phyloP scores from a whole-genome alignment of 2,329 filamentous ascomycete genomes.

The Fusarium agapanthi region DNA sequence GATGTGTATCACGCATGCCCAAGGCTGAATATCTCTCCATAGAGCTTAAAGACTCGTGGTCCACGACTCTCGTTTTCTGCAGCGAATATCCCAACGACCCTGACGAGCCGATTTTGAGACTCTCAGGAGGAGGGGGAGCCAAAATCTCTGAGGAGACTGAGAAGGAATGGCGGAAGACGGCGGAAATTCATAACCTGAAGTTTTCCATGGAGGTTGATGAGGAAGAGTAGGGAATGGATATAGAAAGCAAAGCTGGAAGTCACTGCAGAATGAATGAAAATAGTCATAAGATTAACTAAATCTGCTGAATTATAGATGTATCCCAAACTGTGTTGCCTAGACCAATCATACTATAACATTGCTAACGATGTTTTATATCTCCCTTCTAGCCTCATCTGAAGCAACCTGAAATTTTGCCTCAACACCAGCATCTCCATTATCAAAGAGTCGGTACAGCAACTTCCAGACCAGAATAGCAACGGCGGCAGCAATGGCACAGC shows the following conservation, averaged over 20 bases:
- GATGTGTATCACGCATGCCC: neutral
- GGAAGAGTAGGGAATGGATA: neutral
- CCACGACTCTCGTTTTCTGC: neutral
- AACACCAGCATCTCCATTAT: constrained; percentile 40
- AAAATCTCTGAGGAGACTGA: neutral
- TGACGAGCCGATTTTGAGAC: neutral
- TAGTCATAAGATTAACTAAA: rapidly evolving
- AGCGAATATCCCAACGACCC: neutral
- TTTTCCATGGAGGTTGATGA: neutral
- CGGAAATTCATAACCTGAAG: neutral
- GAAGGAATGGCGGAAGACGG: neutral
- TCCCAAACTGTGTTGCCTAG: rapidly evolving
- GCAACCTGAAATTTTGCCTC: constrained; percentile 16
- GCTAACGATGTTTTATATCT: neutral
- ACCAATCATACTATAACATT: neutral
- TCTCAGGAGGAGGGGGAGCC: neutral
- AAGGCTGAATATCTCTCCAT: neutral
- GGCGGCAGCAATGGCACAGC: constrained; percentile 38
- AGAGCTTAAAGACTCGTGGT: neutral
- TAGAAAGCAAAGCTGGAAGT: neutral
- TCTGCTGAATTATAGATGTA: neutral
- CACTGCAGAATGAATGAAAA: neutral
- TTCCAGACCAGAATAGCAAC: constrained; percentile 43
- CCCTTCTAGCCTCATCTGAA: neutral
- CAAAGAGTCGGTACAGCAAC: constrained; percentile 42